phyloP scores from a whole-genome alignment of 176 grass and related monocot species.

The Avena insularis region DNA sequence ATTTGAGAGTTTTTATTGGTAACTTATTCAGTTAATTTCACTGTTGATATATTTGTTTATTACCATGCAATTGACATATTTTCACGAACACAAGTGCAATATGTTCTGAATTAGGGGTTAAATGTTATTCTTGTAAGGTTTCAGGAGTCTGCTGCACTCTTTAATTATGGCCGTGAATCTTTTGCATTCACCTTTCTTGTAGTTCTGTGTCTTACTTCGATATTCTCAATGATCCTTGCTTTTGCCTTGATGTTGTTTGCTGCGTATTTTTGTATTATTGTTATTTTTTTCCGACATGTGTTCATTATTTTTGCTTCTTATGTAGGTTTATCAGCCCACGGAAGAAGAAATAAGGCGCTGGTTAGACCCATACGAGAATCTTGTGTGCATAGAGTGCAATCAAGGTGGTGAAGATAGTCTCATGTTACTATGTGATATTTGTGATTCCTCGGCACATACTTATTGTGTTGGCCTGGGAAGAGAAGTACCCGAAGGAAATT shows the following conservation, averaged over 20 bases:
- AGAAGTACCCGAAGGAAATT: constrained; percentile 92
- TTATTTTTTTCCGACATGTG: neutral
- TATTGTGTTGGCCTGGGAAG: constrained; percentile 94
- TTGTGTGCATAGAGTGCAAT: constrained; percentile 95
- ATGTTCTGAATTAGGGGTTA: neutral
- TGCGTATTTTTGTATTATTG: neutral
- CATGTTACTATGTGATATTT: constrained; percentile 98
- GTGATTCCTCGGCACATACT: constrained; percentile 94
- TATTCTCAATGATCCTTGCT: neutral
- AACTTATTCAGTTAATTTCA: constrained; percentile 1
- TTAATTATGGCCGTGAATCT: neutral
- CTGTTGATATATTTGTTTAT: constrained; percentile 11
- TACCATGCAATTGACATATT: constrained; percentile 8
- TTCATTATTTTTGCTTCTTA: constrained; percentile 27
- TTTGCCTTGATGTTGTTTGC: neutral
- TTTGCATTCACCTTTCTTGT: constrained; percentile 22
- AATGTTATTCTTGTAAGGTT: constrained; percentile 12
- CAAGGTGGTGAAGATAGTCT: constrained; percentile 88
- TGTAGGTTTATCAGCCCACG: constrained; percentile 91
- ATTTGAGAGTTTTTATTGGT: neutral
- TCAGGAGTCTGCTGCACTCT: neutral
- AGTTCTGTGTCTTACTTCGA: neutral
- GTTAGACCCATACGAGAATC: constrained; percentile 89
- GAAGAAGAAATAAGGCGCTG: constrained; percentile 94
- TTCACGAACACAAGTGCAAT: neutral